Base-by-base conservation (phyloP, 306 rosid species). In the Amphicarpaea edgeworthii region DNA sequence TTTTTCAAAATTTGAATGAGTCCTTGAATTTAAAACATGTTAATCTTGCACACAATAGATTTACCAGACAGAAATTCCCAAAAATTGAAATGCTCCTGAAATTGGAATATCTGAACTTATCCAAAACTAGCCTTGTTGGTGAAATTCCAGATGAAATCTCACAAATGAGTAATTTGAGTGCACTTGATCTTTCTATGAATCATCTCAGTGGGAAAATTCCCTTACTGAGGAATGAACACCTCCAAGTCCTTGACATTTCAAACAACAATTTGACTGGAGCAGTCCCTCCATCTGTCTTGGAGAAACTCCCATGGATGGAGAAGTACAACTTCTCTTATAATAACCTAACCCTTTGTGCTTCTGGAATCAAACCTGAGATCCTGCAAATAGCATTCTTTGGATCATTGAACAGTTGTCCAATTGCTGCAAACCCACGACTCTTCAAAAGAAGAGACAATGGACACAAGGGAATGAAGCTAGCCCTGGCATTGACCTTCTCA, bases 301-400 rank as follows among this genome's bases (percentile, higher is more conserved):
- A 87, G 77, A 93, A 86, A 72, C 91, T 96, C 34, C 85, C 88
- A 62, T 70, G 60, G 83, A 96, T 93, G 98, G 91, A 87, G 88
- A 87, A 71, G 70, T 96, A 78, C 86, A 96, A 96, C 89, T 96
- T 96, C 83, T 96, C 99, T 15, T 88, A 87, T 79, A 96, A 96
- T 46, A 93, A 96, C 82, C 84, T 96, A 41, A 87, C 93, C 58
- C 75, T 96, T 12, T 96, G 99, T 87, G 84, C 87, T 70, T 87
- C 87, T 28, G 87, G 84, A 20, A 78, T 93, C 71, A 75, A 85
- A 67, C 79, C 76, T 3, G 88, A 86, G 23, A 81, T 87, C 70
- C 80, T 87, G 23, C 60, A 73, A 60, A 72, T 81, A 63, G 87
- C 91, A 11, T 93, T 96, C 84, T 42, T 78, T 49, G 99, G 99